Base-by-base conservation (phyloP, 1,284 basidiomycete species). In the Heliocybe sulcata region DNA sequence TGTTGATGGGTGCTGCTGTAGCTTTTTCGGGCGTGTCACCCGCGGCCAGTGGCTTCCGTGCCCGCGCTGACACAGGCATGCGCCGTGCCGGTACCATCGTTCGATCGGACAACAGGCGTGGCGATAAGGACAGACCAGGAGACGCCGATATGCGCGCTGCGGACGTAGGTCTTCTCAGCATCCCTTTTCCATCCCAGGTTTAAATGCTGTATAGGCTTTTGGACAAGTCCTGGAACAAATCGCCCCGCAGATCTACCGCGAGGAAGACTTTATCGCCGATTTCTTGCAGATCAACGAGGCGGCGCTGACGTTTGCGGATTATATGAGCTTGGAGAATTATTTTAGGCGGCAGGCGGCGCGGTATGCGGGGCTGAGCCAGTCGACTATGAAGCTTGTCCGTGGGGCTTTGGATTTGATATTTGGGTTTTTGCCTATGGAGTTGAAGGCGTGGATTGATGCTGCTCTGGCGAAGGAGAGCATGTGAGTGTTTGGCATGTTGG, bases 351-450 rank as follows among this genome's bases (percentile, higher is more conserved):
- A 97, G 64, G 96, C 96, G 2, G 79, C 88, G 9, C 77, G 88
- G n/a, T 77, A 81, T 49, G 77, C 80, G 14, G 85, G 83, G 1
- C 73, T 92, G 48, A 84, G 82, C 56, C 76, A 79, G 52, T 72
- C 82, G 16, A 93, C 93, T 20, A 67, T 79, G 56, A 94, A 94
- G 70, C 80, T 97, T 10, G 80, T 94, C 25, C 82, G 90, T 23
- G 85, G 85, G 4, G 92, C 93, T 19, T 85, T 98, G 86, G 95
- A 98, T 61, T 74, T 97, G 51, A 94, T 98, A 56, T 99, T 98
- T 69, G 92, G 94, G 8, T 98, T 96, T 72, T 72, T 99, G 19
- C 86, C 89, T 2, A 76, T 77, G 1, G 94, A 97, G 66, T 62
- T 97, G 57, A 93, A 92, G 69, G 70, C 77, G 8, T 98, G 93